Percentiles rank a stretch among this genome's conserved stretches.
phyloP scores from a whole-genome alignment of 768 basidiomycete genomes.

The Mycena venus region DNA sequence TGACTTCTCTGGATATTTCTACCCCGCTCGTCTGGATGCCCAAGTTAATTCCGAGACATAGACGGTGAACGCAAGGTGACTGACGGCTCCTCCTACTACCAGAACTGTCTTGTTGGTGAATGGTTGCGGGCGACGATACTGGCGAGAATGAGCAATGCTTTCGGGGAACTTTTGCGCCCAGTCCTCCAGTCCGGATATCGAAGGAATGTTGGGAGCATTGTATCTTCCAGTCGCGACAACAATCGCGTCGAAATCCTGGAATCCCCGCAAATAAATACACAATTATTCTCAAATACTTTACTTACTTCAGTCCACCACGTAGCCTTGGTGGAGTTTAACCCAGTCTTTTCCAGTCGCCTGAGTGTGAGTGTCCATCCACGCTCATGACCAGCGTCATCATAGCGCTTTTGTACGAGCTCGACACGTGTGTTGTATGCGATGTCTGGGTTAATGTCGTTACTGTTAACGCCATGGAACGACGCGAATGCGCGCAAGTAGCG shows the following conservation, averaged over 20 bases:
- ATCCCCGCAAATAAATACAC: background rate
- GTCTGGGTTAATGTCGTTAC: constrained; percentile 55
- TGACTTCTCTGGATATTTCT: constrained; percentile 43
- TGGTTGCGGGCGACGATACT: constrained; percentile 48
- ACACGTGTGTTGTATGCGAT: constrained; percentile 63
- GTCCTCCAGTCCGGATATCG: constrained; percentile 37
- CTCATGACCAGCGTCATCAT: constrained; percentile 44
- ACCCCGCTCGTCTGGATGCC: constrained; percentile 28
- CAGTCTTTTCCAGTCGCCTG: constrained; percentile 41
- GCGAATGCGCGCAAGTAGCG: constrained; percentile 59
- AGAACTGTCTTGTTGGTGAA: constrained; percentile 46
- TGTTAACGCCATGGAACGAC: constrained; percentile 56
- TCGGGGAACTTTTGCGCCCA: constrained; percentile 43
- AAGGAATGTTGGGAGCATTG: constrained; percentile 35
- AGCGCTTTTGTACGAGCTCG: constrained; percentile 57
- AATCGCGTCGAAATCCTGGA: constrained; percentile 36
- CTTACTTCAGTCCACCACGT: constrained; percentile 38
- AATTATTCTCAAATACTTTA: constrained; percentile 42
- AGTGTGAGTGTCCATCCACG: constrained; percentile 52
- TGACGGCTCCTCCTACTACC: constrained; percentile 46
- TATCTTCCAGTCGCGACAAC: constrained; percentile 36
- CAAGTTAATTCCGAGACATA: background rate
- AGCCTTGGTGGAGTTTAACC: constrained; percentile 8
- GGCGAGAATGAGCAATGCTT: constrained; percentile 46
- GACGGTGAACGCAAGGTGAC: background rate